Conservation (phyloP, 306 rosid genomes). For the Crotalaria pallida region DNA sequence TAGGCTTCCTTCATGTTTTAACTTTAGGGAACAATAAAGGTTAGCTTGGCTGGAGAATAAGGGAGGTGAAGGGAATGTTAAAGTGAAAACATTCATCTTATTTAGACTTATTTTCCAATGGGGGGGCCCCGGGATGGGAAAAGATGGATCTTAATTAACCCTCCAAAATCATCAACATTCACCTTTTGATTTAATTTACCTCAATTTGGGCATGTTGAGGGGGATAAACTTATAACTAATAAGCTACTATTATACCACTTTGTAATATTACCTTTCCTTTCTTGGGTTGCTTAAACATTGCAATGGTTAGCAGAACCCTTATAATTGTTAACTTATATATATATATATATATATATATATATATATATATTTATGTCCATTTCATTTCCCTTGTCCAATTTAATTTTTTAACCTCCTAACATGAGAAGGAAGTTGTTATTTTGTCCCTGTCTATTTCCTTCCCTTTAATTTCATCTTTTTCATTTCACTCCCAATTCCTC, state of each 20-base stretch:
- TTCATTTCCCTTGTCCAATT: not conserved
- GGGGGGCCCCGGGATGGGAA: not conserved
- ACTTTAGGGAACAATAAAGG: not conserved
- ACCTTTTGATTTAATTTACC: not conserved
- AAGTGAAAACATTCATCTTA: not conserved
- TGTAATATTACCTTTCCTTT: too few relatives aligned
- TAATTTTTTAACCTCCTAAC: too few relatives aligned
- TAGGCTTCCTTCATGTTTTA: too few relatives aligned
- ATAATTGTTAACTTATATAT: not conserved
- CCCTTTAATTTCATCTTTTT: not conserved
- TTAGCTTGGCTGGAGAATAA: not conserved
- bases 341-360: too few relatives aligned
- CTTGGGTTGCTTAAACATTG: too few relatives aligned
- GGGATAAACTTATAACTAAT: not conserved
- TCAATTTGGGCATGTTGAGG: not conserved
- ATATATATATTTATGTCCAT: not conserved
- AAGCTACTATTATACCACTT: not conserved
- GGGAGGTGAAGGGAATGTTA: not conserved
- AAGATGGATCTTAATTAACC: too few relatives aligned
- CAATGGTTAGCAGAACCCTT: too few relatives aligned
- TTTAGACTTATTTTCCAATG: not conserved
- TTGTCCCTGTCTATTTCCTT: not conserved
- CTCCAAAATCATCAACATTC: not conserved
- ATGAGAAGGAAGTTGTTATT: too few relatives aligned
- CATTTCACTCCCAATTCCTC: not conserved